phyloP scores from a whole-genome alignment of 352 stramenopile genomes.

The Aphanomyces stellatus region DNA sequence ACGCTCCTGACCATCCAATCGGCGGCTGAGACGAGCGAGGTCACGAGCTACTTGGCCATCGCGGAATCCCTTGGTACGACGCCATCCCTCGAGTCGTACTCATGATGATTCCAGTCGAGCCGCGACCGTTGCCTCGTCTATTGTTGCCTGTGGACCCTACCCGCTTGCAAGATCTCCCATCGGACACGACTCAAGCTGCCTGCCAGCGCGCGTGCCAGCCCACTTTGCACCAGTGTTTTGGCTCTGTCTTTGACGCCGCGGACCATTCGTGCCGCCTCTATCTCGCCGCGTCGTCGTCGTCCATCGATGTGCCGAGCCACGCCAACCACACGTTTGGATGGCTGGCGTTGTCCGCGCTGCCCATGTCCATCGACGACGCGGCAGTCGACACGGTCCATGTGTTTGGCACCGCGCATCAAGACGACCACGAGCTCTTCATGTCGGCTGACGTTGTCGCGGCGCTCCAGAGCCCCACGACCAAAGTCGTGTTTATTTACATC shows the following conservation, averaged over 20 bases:
- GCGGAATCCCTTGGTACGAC: no score
- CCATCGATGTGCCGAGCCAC: no score
- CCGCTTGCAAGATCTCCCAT: no score
- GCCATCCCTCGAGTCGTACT: no score
- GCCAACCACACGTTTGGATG: neutral
- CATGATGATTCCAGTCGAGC: no score
- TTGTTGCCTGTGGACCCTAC: no score
- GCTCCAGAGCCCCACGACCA: neutral
- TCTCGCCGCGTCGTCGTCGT: neutral
- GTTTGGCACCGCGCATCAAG: conserved; percentile 9
- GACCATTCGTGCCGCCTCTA: neutral
- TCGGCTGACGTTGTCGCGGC: neutral
- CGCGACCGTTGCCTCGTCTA: no score
- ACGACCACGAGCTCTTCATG: conserved; percentile 18
- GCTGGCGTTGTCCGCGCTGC: neutral
- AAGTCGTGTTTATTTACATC: conserved; percentile 14
- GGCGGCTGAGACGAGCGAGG: no score
- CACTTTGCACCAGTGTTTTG: neutral
- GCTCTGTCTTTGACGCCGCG: neutral
- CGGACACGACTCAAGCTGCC: neutral
- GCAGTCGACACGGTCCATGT: neutral
- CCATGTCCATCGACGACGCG: neutral
- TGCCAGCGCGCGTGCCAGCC: neutral
- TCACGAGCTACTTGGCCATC: no score
- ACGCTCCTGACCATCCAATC: no score